Conservation (phyloP, 148 eudicot species). For the Chenopodium berlandieri region DNA sequence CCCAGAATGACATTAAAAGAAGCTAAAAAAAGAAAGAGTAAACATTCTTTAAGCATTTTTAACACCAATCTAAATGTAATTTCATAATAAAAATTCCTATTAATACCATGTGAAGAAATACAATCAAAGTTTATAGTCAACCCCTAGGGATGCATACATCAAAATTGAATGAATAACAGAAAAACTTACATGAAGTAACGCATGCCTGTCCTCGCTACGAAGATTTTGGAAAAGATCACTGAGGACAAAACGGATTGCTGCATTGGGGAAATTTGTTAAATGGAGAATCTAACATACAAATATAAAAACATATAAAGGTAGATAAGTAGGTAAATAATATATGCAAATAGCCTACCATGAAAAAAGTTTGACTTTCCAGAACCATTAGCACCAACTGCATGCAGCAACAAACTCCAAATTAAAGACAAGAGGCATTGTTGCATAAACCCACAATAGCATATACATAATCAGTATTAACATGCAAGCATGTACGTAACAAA, state of each 20-base stretch:
- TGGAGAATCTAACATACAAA: background rate
- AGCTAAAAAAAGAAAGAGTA: background rate
- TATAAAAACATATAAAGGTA: background rate
- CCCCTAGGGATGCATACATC: too few species aligned
- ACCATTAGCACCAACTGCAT: slow-evolving; percentile 99
- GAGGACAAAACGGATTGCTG: slow-evolving; percentile 96
- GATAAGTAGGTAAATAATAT: background rate
- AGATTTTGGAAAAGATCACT: slow-evolving; percentile 94
- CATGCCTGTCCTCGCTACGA: slow-evolving; percentile 84
- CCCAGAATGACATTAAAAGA: background rate
- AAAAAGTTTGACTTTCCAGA: slow-evolving; percentile 98
- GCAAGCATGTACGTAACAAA: background rate
- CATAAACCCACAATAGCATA: slow-evolving; percentile 12
- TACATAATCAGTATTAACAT: background rate
- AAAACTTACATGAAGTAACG: slow-evolving; percentile 87
- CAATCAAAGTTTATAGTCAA: too few species aligned
- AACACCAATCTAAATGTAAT: too few species aligned
- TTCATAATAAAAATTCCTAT: too few species aligned
- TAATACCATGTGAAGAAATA: too few species aligned
- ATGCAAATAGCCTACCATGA: slow-evolving; percentile 54
- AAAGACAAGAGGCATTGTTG: background rate
- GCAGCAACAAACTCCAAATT: background rate
- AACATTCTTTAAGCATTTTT: too few species aligned
- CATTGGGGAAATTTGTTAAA: slow-evolving; percentile 19
- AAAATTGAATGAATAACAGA: background rate